phyloP scores from a whole-genome alignment of 2,329 filamentous ascomycete genomes.

The Aspergillus tamarii region DNA sequence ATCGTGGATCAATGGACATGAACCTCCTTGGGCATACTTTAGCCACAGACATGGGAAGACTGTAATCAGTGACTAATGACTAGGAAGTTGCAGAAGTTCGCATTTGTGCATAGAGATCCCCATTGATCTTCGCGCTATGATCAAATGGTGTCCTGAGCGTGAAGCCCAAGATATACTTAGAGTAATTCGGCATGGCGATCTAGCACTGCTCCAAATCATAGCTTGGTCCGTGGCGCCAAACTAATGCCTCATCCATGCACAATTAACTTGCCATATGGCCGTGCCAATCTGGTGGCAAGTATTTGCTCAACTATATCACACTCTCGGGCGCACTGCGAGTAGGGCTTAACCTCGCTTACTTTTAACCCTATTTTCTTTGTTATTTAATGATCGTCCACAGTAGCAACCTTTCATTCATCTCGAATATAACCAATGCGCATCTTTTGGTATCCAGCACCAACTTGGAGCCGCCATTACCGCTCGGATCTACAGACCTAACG shows the following conservation, averaged over 20 bases:
- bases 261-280: not conserved
- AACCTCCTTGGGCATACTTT: not conserved
- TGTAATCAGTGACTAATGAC: not conserved
- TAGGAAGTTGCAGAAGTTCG: not conserved
- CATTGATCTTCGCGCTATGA: constrained; percentile 1
- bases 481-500: not conserved
- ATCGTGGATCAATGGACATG: not conserved
- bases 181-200: not conserved
- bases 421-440: not conserved
- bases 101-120: not conserved
- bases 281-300: not conserved
- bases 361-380: not conserved
- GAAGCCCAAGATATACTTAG: not conserved
- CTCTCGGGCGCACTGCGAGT: too few species aligned
- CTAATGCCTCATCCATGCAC: not conserved
- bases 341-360: not conserved
- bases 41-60: not conserved
- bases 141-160: not conserved
- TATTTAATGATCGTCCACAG: not conserved
- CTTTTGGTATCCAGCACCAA: not conserved
- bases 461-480: not conserved
- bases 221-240: not conserved
- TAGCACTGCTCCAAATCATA: not conserved
- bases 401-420: not conserved
- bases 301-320: not conserved